A percentile compares a stretch with the other conserved stretches of the same genome.
Evolutionary conservation across 2,329 filamentous ascomycete genomes (phyloP).

Genomic region (Lasiodiplodia sp.): DNA sequence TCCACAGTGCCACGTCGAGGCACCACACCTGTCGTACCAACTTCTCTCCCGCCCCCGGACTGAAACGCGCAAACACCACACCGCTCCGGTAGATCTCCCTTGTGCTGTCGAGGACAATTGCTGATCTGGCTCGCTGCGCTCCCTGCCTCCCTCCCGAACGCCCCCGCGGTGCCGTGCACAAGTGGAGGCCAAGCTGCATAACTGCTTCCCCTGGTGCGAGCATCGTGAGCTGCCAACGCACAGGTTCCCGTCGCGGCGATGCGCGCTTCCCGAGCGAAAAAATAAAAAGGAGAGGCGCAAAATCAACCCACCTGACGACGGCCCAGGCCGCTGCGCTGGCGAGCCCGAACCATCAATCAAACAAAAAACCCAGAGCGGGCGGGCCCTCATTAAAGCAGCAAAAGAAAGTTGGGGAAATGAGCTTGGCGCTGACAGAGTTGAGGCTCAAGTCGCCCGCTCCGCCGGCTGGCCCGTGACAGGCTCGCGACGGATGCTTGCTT

Average conservation of each 20-base stretch:
- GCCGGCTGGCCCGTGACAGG: conserved; percentile 13
- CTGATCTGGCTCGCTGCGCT: conserved; percentile 19
- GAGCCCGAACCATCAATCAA: conserved; percentile 8
- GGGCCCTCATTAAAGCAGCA: conserved; percentile 6
- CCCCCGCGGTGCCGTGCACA: conserved; percentile 19
- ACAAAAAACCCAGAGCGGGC: neutral
- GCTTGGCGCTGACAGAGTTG: conserved; percentile 13
- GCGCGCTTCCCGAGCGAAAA: conserved; percentile 23
- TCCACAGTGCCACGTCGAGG: conserved; percentile 26
- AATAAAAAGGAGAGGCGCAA: neutral
- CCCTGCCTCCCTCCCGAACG: conserved; percentile 26
- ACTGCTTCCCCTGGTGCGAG: neutral
- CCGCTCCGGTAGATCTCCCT: conserved; percentile 27
- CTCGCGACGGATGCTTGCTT: conserved; percentile 14
- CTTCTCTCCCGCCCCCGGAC: conserved; percentile 19
- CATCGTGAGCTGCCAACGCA: conserved; percentile 22
- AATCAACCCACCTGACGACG: conserved; percentile 3
- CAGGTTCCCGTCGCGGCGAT: conserved; percentile 26
- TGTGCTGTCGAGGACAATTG: conserved; percentile 24
- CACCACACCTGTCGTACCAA: conserved; percentile 15
- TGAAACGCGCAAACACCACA: conserved; percentile 28
- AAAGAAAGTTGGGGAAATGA: conserved; percentile 14
- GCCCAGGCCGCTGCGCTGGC: neutral
- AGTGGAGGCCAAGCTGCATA: conserved; percentile 15
- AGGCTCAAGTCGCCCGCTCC: conserved; percentile 14